Evolutionary conservation across 257 asterid genomes (phyloP), one percentile per base, ranked within the genome.

Genomic region (Solanum medicagineum): DNA sequence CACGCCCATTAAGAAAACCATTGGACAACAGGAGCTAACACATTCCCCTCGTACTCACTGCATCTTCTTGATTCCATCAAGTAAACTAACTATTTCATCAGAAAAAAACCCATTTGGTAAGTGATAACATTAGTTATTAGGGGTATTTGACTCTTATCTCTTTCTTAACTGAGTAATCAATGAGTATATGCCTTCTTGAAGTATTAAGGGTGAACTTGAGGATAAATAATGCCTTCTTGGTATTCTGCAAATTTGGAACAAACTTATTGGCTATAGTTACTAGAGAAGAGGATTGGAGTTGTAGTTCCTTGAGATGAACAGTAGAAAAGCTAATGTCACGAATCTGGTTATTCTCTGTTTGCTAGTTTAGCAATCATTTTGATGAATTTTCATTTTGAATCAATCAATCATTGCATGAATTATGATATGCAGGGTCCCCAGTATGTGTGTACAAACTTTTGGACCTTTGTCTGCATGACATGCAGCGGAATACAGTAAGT

Each of bases 401-500:
- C 57, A 70, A 55, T 81, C 36, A 60, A 53, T 57, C 81, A 20
- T 73, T 80, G 70, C 59, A 54, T 53, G 20, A 40, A 9, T 86
- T 81, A 84, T 75, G 51, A 88, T 84, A 65, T 89, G 94, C 95
- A 96, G 99, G 99, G 97, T 79, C 99, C 99, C 87, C 99, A 96
- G 79, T 96, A 95, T 81, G 97, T 94, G 19, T 96, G 99, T 87
- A 94, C 98, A 74, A 94, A 92, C 85, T 96, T 96, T 86, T 96
- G 98, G 98, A 95, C 99, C 53, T 96, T 96, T 89, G 93, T 94
- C 80, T 96, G 99, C 85, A 90, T 85, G 83, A 90, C 98, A 4
- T 96, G 99, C 95, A 92, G 99, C 85, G 98, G 99, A 85, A 91
- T 96, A 87, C 99, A 96, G 98, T 96, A 87, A 91, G 98, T 89